Percentiles rank a stretch among this genome's conserved stretches.
phyloP scores from a whole-genome alignment of 2,329 filamentous ascomycete species.

The Bipolaris oryzae region DNA sequence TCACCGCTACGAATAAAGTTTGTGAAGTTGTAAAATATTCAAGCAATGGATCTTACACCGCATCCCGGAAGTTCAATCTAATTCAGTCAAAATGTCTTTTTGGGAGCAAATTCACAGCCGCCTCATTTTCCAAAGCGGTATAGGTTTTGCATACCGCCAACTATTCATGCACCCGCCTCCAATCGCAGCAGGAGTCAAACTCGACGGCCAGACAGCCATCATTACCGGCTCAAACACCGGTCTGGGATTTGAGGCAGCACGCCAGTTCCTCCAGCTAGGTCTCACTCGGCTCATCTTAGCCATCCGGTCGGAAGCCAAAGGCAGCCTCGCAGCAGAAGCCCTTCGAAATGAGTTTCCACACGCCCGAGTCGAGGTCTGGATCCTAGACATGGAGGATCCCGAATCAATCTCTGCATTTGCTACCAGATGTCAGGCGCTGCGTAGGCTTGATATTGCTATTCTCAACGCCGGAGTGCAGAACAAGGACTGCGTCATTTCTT shows the following conservation, averaged over 20 bases:
- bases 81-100: not conserved
- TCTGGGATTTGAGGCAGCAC: conserved; percentile 33
- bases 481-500: conserved; percentile 3
- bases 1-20: not conserved
- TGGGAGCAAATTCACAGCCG: conserved; percentile 9
- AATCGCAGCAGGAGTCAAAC: conserved; percentile 1
- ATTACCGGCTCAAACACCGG: conserved; percentile 48
- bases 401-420: conserved; percentile 31
- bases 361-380: conserved; percentile 34
- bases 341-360: conserved; percentile 18
- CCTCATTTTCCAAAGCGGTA: conserved; percentile 10
- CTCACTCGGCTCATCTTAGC: conserved; percentile 38
- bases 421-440: conserved; percentile 13
- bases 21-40: not conserved
- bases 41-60: not conserved
- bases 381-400: conserved; percentile 34
- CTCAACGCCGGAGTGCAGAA: conserved; percentile 45
- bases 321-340: conserved; percentile 32
- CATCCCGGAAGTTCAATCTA: not conserved
- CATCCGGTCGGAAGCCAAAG: conserved; percentile 34
- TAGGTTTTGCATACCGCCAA: conserved; percentile 13
- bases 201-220: conserved; percentile 47
- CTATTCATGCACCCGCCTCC: conserved; percentile 6
- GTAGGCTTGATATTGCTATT: conserved; percentile 34
- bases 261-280: conserved; percentile 27